These are phyloP conservation scores for Geoglossum cookeanum DNA, from an alignment of 2,329 filamentous ascomycete genomes.

Conservation along the genomic window DNA sequence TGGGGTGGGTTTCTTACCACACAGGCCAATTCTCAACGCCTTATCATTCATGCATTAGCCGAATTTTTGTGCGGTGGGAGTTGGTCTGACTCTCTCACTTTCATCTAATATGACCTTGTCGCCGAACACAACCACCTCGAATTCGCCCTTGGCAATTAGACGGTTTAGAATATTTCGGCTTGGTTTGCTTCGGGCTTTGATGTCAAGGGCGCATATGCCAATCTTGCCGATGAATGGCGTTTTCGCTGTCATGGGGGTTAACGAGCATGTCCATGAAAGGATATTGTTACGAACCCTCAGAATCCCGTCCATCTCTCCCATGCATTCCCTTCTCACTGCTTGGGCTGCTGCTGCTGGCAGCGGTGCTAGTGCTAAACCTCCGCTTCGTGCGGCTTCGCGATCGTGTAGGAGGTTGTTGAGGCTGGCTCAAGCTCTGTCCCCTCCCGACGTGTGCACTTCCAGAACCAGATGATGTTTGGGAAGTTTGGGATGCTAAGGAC, in stretches of 20 bases:
- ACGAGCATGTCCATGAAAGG: neutral
- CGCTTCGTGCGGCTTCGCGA: constrained; percentile 53
- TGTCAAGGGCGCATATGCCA: constrained; percentile 85
- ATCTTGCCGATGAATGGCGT: constrained; percentile 41
- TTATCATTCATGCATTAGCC: constrained; percentile 14
- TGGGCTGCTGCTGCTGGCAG: constrained; percentile 62
- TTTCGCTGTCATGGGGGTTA: constrained; percentile 8
- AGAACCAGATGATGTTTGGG: constrained; percentile 7
- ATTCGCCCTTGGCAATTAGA: constrained; percentile 75
- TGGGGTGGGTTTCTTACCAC: constrained; percentile 32
- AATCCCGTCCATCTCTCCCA: constrained; percentile 35
- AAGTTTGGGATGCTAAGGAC: neutral
- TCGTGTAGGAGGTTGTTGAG: constrained; percentile 17
- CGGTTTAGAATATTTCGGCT: constrained; percentile 91
- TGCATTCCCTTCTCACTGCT: constrained; percentile 45
- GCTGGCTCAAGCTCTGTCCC: constrained; percentile 17
- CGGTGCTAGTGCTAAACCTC: constrained; percentile 64
- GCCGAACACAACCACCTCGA: constrained; percentile 93
- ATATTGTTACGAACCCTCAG: constrained; percentile 18
- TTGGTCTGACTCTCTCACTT: constrained; percentile 24
- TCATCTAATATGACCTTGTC: constrained; percentile 98
- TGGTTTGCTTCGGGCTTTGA: constrained; percentile 91
- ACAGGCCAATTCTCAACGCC: constrained; percentile 91
- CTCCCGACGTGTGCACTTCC: constrained; percentile 9
- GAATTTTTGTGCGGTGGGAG: constrained; percentile 5